phyloP scores from a whole-genome alignment of 2,329 filamentous ascomycete genomes.

The Colletotrichum chlorophyti region DNA sequence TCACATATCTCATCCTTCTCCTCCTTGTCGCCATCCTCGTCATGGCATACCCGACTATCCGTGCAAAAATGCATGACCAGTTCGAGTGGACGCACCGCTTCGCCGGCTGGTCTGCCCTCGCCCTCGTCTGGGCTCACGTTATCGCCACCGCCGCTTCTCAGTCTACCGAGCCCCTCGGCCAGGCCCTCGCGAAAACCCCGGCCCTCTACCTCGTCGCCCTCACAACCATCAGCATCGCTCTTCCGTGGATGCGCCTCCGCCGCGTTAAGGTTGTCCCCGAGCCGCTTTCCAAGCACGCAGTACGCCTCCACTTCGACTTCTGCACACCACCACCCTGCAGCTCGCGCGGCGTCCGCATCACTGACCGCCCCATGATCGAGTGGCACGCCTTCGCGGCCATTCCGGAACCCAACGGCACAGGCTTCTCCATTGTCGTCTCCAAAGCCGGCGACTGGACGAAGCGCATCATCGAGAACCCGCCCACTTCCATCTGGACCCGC shows the following conservation, averaged over 20 bases:
- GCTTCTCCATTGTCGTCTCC: constrained; percentile 75
- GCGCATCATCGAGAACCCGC: constrained; percentile 66
- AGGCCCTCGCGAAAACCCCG: constrained; percentile 45
- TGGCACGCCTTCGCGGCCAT: constrained; percentile 82
- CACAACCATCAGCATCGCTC: constrained; percentile 70
- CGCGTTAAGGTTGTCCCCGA: constrained; percentile 72
- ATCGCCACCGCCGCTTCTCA: constrained; percentile 57
- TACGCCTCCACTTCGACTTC: constrained; percentile 75
- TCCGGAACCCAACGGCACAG: constrained; percentile 57
- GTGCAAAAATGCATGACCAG: constrained; percentile 68
- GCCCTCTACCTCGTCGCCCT: constrained; percentile 72
- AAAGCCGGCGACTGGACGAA: constrained; percentile 80
- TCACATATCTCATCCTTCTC: constrained; percentile 64
- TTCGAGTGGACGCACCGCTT: constrained; percentile 79
- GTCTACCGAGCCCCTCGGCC: constrained; percentile 42
- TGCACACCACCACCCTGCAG: constrained; percentile 55
- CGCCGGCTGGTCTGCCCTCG: constrained; percentile 71
- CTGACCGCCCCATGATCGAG: constrained; percentile 69
- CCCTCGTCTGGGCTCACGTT: constrained; percentile 69
- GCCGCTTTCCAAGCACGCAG: constrained; percentile 73
- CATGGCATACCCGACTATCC: constrained; percentile 69
- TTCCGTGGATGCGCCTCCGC: constrained; percentile 77
- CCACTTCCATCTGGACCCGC: constrained; percentile 70
- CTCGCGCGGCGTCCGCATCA: constrained; percentile 55
- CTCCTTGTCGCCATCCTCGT: constrained; percentile 66